A percentile compares a stretch with the other conserved stretches of the same genome.
Conservation (phyloP, 495 filamentous ascomycete genomes). For the Aspergillus nidulans region DNA sequence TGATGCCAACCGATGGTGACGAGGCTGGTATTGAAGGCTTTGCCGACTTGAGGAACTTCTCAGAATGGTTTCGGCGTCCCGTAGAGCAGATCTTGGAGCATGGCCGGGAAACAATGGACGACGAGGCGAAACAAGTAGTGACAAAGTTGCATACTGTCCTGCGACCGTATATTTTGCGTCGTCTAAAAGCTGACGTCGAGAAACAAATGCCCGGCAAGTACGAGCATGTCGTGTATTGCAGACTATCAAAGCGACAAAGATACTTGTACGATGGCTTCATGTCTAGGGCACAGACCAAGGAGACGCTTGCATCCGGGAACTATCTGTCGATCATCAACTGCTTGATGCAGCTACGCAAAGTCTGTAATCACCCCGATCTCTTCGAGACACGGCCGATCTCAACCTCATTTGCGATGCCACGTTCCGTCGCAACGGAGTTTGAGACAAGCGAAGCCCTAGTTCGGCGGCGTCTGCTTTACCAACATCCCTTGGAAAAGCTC, state of each 20-base stretch:
- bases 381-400: slow-evolving; percentile 98
- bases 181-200: slow-evolving; percentile 96
- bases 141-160: slow-evolving; percentile 89
- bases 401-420: slow-evolving; percentile 91
- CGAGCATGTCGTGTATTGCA: slow-evolving; percentile 93
- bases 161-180: slow-evolving; percentile 84
- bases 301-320: slow-evolving; percentile 89
- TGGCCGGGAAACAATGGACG: slow-evolving; percentile 87
- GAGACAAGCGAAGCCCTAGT: slow-evolving; percentile 71
- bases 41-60: slow-evolving; percentile 85
- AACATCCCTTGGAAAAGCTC: slow-evolving; percentile 60
- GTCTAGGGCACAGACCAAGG: slow-evolving; percentile 83
- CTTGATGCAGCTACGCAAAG: slow-evolving; percentile 94
- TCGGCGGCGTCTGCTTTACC: slow-evolving; percentile 59
- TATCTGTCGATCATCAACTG: slow-evolving; percentile 98
- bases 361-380: slow-evolving; percentile 97
- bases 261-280: slow-evolving; percentile 97
- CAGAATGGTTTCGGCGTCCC: slow-evolving; percentile 87
- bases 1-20: slow-evolving; percentile 79
- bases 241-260: slow-evolving; percentile 88
- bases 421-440: slow-evolving; percentile 73
- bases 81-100: slow-evolving; percentile 94
- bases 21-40: slow-evolving; percentile 75
- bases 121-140: slow-evolving; percentile 83
- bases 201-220: slow-evolving; percentile 99